A percentile compares a stretch with the other conserved stretches of the same genome.
Conservation (phyloP, 2,329 filamentous ascomycete genomes). For the Falciphora oryzae region DNA sequence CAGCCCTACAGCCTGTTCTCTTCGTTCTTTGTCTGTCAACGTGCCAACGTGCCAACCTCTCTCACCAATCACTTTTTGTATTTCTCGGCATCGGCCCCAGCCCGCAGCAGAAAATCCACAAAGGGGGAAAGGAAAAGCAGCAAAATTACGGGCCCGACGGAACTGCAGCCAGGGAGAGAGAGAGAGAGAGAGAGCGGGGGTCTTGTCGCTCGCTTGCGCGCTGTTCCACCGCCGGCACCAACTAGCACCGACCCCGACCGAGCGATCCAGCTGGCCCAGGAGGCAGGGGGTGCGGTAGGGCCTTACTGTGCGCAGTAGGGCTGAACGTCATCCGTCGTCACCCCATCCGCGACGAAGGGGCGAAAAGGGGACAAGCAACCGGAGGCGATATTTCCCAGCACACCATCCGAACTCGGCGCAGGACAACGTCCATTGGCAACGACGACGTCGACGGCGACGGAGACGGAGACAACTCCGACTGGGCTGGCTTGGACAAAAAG, state of each 20-base stretch:
- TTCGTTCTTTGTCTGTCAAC: not conserved
- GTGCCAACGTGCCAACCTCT: too few species aligned
- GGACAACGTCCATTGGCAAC: not conserved
- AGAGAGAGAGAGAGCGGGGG: too few species aligned
- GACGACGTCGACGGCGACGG: too few species aligned
- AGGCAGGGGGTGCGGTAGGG: not conserved
- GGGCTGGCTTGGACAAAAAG: not conserved
- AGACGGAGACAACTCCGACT: not conserved
- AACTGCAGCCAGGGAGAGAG: too few species aligned
- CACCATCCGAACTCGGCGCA: not conserved
- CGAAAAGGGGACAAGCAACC: not conserved
- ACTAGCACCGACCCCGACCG: not conserved
- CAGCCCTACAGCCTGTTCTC: not conserved
- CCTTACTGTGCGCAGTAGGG: not conserved
- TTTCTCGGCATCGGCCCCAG: too few species aligned
- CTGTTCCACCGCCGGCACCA: not conserved
- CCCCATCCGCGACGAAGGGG: not conserved
- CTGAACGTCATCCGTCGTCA: not conserved
- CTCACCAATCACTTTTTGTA: not conserved
- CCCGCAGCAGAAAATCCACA: not conserved
- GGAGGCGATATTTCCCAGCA: not conserved
- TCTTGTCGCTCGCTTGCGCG: not conserved
- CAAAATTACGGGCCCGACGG: not conserved
- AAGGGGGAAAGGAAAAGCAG: not conserved
- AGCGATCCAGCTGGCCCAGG: not conserved